Base-by-base conservation (phyloP, 2,329 filamentous ascomycete genomes). In the Sclerotinia subarctica region DNA sequence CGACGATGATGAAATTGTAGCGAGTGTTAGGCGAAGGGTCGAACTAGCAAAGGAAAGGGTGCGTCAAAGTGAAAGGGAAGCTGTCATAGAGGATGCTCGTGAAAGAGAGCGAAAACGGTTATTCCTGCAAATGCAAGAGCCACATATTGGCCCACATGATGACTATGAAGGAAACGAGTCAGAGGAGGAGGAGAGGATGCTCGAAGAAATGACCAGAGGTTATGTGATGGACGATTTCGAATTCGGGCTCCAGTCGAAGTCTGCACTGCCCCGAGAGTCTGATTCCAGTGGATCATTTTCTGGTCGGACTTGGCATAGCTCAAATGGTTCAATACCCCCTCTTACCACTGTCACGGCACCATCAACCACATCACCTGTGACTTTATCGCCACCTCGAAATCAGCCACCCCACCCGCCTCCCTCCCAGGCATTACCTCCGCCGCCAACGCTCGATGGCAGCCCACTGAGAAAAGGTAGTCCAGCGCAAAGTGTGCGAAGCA, bases 141-240 rank as follows among this genome's bases (percentile, higher is more conserved):
- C 71, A 21, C 70, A 73, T 52, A 67, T 67, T 46, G 69, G 81
- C n/a, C 80, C 84, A 64, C 85, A 86, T 72, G 85, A 86, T 42
- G 87, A 87, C 64, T 89, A 90, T 72, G 83, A 88, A 26, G 88
- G 86, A 13, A 83, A 85, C 69, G 87, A 88, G 42, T 88, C 86
- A 0, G 87, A 93, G 67, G 91, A 94, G 72, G 85, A 87, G 76
- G 91, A 94, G 76, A 85, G 89, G 46, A 84, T 93, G 65, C 79
- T 97, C 60, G 94, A 97, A 70, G 93, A 97, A 77, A 93, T 98
- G 85, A 93, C 92, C 0, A 88, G 86, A 71, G 92, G 91, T 65
- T 94, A 93, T 78, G 86, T 89, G 66, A 88, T 95, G 75, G 92
- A 94, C 67, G 90, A 94, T 68, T 96, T 96, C 75, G 85, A 92